Percentiles rank a stretch among this genome's conserved stretches.
Conservation (phyloP, 352 stramenopile genomes). For the Globisporangium camurandrum region DNA sequence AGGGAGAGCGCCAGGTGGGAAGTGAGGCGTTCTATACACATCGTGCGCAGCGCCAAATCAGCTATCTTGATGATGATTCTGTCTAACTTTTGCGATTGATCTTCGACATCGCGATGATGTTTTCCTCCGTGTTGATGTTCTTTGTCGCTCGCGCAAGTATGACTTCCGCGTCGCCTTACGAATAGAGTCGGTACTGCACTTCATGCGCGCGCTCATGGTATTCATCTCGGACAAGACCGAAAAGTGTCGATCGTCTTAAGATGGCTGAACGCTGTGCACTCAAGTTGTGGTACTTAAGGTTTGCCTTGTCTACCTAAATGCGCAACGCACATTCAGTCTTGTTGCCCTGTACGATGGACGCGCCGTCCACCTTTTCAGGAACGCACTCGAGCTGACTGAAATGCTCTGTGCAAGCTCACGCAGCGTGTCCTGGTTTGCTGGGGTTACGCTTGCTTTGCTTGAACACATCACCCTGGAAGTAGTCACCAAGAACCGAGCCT, state of each 20-base stretch:
- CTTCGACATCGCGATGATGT: conserved; percentile 41
- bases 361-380: conserved; percentile 43
- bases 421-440: conserved; percentile 30
- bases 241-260: conserved; percentile 56
- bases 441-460: conserved; percentile 22
- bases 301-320: conserved; percentile 54
- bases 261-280: conserved; percentile 38
- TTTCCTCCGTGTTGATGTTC: conserved; percentile 56
- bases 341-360: conserved; percentile 52
- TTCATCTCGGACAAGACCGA: conserved; percentile 83
- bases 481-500: conserved; percentile 68
- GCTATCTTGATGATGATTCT: conserved; percentile 73
- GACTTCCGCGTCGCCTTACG: conserved; percentile 73
- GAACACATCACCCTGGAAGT: conserved; percentile 44
- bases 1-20: conserved; percentile 36
- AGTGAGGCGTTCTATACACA: conserved; percentile 85
- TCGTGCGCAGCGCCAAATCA: conserved; percentile 72
- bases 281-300: conserved; percentile 51
- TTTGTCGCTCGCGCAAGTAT: conserved; percentile 50
- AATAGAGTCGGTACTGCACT: conserved; percentile 38
- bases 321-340: conserved; percentile 82
- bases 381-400: conserved; percentile 68
- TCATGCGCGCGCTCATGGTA: conserved; percentile 65
- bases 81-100: conserved; percentile 67
- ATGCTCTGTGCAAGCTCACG: conserved; percentile 45